Base-by-base conservation (phyloP, 495 filamentous ascomycete species). In the Monascus purpureus region DNA sequence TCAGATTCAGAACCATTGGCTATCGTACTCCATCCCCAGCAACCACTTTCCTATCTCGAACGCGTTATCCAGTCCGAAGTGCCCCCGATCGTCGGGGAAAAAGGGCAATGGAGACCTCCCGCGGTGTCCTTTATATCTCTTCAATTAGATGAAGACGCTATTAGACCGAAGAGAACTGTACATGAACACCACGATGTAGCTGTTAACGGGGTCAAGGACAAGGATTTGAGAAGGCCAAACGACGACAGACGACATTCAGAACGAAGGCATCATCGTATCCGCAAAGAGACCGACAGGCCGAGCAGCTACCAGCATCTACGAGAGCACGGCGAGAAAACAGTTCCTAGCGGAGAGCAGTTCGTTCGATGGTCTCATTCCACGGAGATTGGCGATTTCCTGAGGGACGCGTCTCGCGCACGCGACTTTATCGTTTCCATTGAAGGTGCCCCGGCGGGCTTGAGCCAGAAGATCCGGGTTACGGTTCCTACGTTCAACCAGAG, bases 301-400 rank as follows among this genome's bases (percentile, higher is more conserved):
- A 19, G 12, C 19, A 25, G 32, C 17, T 25, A 38, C 20, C 34
- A 23, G 12, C 37, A 40, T 8, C 37, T 19, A 18, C 17, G 36
- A 9, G 9, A 36, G 17, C 35, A 35, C 6, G 33, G 19, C 13
- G 25, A 35, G 13, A 27, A 38, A 6, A 28, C 32, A 9, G 33
- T 35, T 2, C 17, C 29, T 25, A 38, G 40, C 3, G 41, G 37
- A 11, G 38, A 43, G 11, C 62, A 69, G 14, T 87, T 86, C 58
- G 82, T 93, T 1, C 80, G 85, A n/a, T 96, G 88, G 88, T 85
- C 80, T 13, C 70, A 73, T 24, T 76, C 74, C 11, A 94, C 87
- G 7, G 88, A 95, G 43, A 76, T 96, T 17, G 88, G 87, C 7
- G 87, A 95, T 56, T 96, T 96, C 53, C 84, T 96, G 38, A 81